Base-by-base conservation (phyloP, 2,329 filamentous ascomycete genomes). In the Xylaria sp. region DNA sequence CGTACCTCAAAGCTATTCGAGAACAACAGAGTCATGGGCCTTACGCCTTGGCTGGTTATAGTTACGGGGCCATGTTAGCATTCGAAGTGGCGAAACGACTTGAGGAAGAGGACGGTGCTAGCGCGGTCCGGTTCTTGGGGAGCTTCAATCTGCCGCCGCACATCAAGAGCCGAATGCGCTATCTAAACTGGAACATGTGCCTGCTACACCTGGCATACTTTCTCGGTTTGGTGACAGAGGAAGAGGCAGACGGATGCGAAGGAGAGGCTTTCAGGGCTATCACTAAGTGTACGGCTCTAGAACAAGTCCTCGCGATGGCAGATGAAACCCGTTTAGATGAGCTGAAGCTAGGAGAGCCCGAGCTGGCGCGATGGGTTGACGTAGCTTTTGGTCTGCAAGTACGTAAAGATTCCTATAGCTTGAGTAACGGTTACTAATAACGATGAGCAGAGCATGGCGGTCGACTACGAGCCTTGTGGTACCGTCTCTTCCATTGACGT, bases 41-140 rank as follows among this genome's bases (percentile, higher is more conserved):
- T 0, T 88, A 88, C 69, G 83, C 83, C 0, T 73, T 88, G 0
- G 82, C 83, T 0, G 86, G 86, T 0, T 88, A 87, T 71, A 83
- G 79, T 5, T 87, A 83, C 71, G 85, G 86, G 1, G 71, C 78
- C 0, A 85, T 85, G 74, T 66, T 87, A 0, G 83, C 84, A 0
- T 88, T 87, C 66, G 85, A 87, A 72, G 74, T 84, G 0, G 78
- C 80, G 13, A 87, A 87, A 74, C 37, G 69, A 1, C 78, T 87
- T 10, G 80, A 86, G n/a, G 16, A 23, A 58, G 50, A 16, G 3
- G 32, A 27, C 2, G 78, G 81, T 2, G 72, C 74, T 37, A 10
- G 32, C 37, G 8, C 3, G 8, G 83, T 87, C 1, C 50, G 70
- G 0, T 87, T 87, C 72, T 73, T 84, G 0, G 85, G 78, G 5